Evolutionary conservation across 306 rosid species (phyloP).

Genomic region (Begonia fuchsioides): DNA sequence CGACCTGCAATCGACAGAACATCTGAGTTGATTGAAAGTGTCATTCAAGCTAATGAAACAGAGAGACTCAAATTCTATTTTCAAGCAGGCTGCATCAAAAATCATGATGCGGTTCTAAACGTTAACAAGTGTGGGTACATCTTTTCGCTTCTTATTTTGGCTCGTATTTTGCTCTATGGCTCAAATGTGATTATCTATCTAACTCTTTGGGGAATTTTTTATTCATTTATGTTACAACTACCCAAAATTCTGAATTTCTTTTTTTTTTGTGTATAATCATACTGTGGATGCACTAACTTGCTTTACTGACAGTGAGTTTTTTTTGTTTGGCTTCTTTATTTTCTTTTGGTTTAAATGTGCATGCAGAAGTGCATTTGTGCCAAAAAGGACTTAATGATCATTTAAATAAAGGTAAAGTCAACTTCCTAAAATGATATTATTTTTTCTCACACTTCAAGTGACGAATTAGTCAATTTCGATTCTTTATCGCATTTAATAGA

Average conservation of each 20-base stretch:
- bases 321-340: not conserved
- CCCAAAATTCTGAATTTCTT: not conserved
- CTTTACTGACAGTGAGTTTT: not conserved
- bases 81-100: conserved; percentile 44
- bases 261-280: too few species aligned
- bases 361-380: conserved; percentile 51
- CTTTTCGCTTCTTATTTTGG: not conserved
- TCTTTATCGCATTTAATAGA: not conserved
- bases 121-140: conserved; percentile 31
- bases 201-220: not conserved
- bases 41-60: conserved; percentile 43
- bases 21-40: conserved; percentile 32
- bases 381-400: conserved; percentile 43
- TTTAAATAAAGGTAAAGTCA: conserved; percentile 34
- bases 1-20: conserved; percentile 38
- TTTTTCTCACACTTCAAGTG: too few species aligned
- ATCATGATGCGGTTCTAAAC: conserved; percentile 29
- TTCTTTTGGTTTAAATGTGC: conserved; percentile 10
- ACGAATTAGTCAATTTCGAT: too few species aligned
- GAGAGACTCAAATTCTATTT: conserved; percentile 42
- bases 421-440: not conserved
- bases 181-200: not conserved
- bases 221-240: not conserved
- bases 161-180: not conserved
- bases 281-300: too few species aligned